phyloP scores from a whole-genome alignment of 352 stramenopile genomes.

The Globisporangium sylvaticum region DNA sequence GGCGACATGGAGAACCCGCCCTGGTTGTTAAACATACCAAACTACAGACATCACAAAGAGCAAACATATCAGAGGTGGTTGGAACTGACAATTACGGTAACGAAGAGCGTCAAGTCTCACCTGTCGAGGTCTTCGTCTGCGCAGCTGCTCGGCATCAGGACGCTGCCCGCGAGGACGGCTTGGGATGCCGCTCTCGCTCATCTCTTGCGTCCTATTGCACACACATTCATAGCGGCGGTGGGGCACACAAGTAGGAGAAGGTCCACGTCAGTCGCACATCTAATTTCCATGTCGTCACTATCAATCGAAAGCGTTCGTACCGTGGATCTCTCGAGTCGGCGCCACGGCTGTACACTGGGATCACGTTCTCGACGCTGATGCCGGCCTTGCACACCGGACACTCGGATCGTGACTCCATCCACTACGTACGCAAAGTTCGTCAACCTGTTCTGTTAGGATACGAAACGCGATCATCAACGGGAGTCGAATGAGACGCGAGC shows the following conservation, averaged over 20 bases:
- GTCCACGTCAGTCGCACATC: not conserved
- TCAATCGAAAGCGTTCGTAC: slow-evolving; percentile 12
- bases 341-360: slow-evolving; percentile 83
- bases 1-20: slow-evolving; percentile 53
- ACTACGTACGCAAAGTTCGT: slow-evolving; percentile 25
- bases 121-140: slow-evolving; percentile 41
- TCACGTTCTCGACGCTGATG: slow-evolving; percentile 87
- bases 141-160: slow-evolving; percentile 54
- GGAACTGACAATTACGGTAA: no score
- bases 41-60: slow-evolving; percentile 14
- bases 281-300: not conserved
- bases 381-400: slow-evolving; percentile 91
- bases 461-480: not conserved
- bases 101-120: slow-evolving; percentile 25
- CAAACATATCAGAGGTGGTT: no score
- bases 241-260: not conserved
- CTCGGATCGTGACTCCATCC: slow-evolving; percentile 76
- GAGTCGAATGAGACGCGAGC: not conserved
- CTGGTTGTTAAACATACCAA: slow-evolving; percentile 34
- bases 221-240: not conserved
- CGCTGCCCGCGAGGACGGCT: slow-evolving; percentile 59
- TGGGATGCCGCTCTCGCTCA: slow-evolving; percentile 34
- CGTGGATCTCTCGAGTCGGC: slow-evolving; percentile 66
- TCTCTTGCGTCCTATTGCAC: slow-evolving; percentile 20
- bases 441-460: not conserved